These are phyloP conservation scores for Cutaneotrichosporon dermatis DNA, from an alignment of 1,284 basidiomycete species.

Conservation along the genomic window DNA sequence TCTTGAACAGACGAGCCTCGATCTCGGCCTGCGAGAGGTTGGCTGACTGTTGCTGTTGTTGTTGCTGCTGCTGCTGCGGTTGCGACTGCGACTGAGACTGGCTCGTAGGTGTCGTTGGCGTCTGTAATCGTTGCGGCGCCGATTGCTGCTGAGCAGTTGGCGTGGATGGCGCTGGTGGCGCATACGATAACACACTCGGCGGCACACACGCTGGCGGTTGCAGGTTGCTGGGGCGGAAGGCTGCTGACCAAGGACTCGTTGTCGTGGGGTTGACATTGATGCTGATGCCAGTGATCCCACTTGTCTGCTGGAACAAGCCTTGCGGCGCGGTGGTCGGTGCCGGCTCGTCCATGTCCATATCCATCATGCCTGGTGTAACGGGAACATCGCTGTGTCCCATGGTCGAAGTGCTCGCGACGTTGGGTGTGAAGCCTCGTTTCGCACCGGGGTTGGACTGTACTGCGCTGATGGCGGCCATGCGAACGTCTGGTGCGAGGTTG, in stretches of 20 bases:
- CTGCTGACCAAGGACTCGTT: slow-evolving; percentile 33
- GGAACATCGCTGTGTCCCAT: slow-evolving; percentile 41
- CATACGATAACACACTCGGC: slow-evolving; percentile 45
- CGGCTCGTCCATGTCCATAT: slow-evolving; percentile 47
- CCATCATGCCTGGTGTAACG: slow-evolving; percentile 50
- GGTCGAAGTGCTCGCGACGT: background rate
- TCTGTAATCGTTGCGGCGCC: slow-evolving; percentile 24
- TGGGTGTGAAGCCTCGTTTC: slow-evolving; percentile 5
- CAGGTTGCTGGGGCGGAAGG: slow-evolving; percentile 27
- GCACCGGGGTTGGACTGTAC: slow-evolving; percentile 23
- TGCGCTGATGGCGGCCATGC: slow-evolving; percentile 44
- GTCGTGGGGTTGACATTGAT: slow-evolving; percentile 6
- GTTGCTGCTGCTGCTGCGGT: background rate
- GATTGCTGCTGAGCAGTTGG: slow-evolving; percentile 14
- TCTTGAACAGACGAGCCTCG: slow-evolving; percentile 34
- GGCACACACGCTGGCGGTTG: slow-evolving; percentile 37
- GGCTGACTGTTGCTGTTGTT: background rate
- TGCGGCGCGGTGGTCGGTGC: slow-evolving; percentile 11
- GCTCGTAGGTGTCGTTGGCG: slow-evolving; percentile 7
- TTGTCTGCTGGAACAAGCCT: slow-evolving; percentile 17
- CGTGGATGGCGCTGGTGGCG: slow-evolving; percentile 21
- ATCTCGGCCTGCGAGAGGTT: slow-evolving; percentile 28
- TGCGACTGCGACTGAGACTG: slow-evolving; percentile 29
- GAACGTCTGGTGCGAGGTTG: slow-evolving; percentile 42
- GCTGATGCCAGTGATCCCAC: slow-evolving; percentile 6